A percentile compares a stretch with the other conserved stretches of the same genome.
phyloP scores from a whole-genome alignment of 148 eudicot genomes.

The Persicaria maculosa region DNA sequence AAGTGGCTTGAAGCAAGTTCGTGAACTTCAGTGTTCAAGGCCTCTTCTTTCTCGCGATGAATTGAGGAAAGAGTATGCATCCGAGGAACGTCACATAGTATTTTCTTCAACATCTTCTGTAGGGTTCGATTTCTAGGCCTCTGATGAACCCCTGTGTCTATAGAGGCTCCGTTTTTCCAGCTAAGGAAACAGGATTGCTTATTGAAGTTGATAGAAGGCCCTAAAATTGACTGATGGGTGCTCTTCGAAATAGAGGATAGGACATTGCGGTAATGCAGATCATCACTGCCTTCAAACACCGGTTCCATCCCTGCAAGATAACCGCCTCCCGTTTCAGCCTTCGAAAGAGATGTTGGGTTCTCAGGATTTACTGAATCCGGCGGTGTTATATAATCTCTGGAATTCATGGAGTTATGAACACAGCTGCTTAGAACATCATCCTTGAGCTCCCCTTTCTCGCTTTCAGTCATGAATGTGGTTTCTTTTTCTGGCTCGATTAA shows the following conservation, averaged over 20 bases:
- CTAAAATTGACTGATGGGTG: neutral
- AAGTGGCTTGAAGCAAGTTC: slow-evolving; percentile 33
- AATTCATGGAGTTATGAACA: slow-evolving; percentile 26
- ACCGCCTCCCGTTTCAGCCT: neutral
- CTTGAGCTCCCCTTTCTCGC: slow-evolving; percentile 13
- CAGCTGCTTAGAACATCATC: slow-evolving; percentile 9
- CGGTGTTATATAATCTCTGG: slow-evolving; percentile 55
- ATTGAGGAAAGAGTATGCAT: slow-evolving; percentile 26
- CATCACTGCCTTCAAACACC: slow-evolving; percentile 27
- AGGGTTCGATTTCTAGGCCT: slow-evolving; percentile 19
- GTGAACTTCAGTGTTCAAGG: slow-evolving; percentile 23
- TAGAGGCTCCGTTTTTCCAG: neutral
- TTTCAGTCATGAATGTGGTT: slow-evolving; percentile 3
- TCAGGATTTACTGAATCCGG: slow-evolving; percentile 23
- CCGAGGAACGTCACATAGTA: slow-evolving; percentile 47
- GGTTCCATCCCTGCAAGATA: slow-evolving; percentile 3
- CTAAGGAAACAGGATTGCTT: slow-evolving; percentile 13
- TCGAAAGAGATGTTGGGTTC: neutral
- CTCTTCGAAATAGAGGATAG: slow-evolving; percentile 36
- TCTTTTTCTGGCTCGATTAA: neutral
- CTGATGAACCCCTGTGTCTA: neutral
- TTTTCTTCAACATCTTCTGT: slow-evolving; percentile 54
- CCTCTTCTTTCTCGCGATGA: slow-evolving; percentile 14
- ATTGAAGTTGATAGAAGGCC: slow-evolving; percentile 51
- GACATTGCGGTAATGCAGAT: slow-evolving; percentile 41